phyloP scores from a whole-genome alignment of 345 rosid species.

The Lumnitzera racemosa region DNA sequence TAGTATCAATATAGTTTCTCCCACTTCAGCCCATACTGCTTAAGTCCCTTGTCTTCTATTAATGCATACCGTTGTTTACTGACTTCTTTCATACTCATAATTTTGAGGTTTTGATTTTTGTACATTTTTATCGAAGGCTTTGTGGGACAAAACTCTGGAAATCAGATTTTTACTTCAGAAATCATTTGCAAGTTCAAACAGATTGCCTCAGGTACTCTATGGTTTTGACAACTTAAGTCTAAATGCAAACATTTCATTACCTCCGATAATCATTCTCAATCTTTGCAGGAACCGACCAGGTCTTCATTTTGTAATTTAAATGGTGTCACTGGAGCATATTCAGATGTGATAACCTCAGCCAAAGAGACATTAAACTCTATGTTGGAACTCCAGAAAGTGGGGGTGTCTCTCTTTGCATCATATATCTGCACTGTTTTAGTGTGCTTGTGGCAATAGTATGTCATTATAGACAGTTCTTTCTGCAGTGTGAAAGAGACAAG shows the following conservation, averaged over 20 bases:
- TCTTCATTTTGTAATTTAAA: slow-evolving; percentile 53
- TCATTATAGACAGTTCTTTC: too few species aligned
- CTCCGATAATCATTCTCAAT: neutral
- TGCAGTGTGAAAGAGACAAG: too few species aligned
- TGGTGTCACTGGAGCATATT: slow-evolving; percentile 49
- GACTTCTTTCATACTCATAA: neutral
- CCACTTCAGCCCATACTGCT: too few species aligned
- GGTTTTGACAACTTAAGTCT: too few species aligned
- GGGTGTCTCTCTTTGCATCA: slow-evolving; percentile 1
- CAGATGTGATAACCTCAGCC: slow-evolving; percentile 51
- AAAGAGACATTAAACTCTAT: slow-evolving; percentile 71
- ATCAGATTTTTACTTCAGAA: slow-evolving; percentile 86
- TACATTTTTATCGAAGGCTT: slow-evolving; percentile 32
- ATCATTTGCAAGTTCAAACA: slow-evolving; percentile 66
- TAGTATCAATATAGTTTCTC: too few species aligned
- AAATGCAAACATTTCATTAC: too few species aligned
- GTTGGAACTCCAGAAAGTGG: slow-evolving; percentile 72
- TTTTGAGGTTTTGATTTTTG: neutral
- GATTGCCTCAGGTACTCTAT: slow-evolving; percentile 56
- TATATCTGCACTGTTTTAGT: too few species aligned
- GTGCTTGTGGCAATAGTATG: too few species aligned
- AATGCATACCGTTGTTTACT: neutral
- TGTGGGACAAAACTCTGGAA: slow-evolving; percentile 82
- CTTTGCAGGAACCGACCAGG: slow-evolving; percentile 52
- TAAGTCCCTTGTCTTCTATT: too few species aligned